Conservation (phyloP, 1,284 basidiomycete species). For the Pseudozyma pruni region DNA sequence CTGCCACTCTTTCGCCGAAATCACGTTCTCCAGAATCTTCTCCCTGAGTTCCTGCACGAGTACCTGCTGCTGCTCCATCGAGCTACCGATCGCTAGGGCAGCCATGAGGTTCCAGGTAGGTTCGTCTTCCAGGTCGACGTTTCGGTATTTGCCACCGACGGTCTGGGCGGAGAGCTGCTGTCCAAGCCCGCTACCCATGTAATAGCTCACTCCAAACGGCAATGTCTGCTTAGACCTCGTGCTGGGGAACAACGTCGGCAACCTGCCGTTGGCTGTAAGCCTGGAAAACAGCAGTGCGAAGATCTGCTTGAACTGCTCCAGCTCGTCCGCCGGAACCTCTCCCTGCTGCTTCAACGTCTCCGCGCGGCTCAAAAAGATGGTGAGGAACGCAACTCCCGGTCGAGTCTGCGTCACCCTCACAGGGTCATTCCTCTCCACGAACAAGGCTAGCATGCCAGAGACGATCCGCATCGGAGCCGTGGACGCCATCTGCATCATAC, state of each 20-base stretch:
- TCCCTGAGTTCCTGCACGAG: constrained; percentile 88
- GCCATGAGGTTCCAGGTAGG: constrained; percentile 92
- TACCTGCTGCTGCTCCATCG: constrained; percentile 83
- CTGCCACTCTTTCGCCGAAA: constrained; percentile 73
- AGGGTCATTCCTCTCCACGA: constrained; percentile 84
- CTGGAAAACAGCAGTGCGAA: constrained; percentile 86
- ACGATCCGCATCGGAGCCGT: constrained; percentile 83
- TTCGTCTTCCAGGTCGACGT: constrained; percentile 82
- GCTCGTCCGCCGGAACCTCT: constrained; percentile 74
- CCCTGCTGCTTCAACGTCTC: constrained; percentile 82
- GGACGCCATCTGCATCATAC: constrained; percentile 82
- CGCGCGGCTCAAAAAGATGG: constrained; percentile 89
- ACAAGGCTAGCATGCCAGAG: constrained; percentile 84
- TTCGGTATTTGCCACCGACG: constrained; percentile 48
- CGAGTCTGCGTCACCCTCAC: constrained; percentile 76
- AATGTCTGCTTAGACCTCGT: constrained; percentile 75
- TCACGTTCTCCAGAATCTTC: constrained; percentile 88
- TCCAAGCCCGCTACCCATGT: constrained; percentile 53
- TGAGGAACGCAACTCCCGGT: constrained; percentile 92
- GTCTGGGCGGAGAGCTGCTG: constrained; percentile 28
- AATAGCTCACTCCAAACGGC: constrained; percentile 71
- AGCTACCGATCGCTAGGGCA: constrained; percentile 84
- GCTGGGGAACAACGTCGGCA: constrained; percentile 88
- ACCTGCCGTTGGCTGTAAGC: constrained; percentile 73
- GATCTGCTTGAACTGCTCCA: constrained; percentile 78